A percentile compares a stretch with the other conserved stretches of the same genome.
phyloP scores from a whole-genome alignment of 768 basidiomycete species.

The Pleurotus pulmonarius region DNA sequence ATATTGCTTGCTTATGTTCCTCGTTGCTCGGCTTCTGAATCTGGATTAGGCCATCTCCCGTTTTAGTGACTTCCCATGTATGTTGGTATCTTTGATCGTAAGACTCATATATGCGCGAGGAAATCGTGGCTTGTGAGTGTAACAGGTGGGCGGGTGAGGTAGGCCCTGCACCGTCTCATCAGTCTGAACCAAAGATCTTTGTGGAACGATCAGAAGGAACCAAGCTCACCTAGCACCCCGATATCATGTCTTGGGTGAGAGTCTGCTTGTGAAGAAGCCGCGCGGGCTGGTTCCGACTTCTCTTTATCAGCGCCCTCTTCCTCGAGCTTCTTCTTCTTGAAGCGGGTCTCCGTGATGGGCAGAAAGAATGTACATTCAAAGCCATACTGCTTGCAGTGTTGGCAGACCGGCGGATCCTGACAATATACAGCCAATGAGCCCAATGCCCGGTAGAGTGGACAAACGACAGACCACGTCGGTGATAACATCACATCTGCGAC shows the following conservation, averaged over 20 bases:
- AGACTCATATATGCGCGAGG: slow-evolving; percentile 78
- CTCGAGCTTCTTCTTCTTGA: slow-evolving; percentile 92
- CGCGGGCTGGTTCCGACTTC: slow-evolving; percentile 29
- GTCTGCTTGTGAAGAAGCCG: slow-evolving; percentile 43
- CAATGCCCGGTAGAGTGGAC: background rate
- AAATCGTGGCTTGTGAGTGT: slow-evolving; percentile 86
- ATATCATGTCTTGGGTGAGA: slow-evolving; percentile 48
- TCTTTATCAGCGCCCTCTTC: slow-evolving; percentile 50
- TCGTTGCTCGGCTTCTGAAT: slow-evolving; percentile 61
- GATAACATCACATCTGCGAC: slow-evolving; percentile 77
- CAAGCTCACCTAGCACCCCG: slow-evolving; percentile 56
- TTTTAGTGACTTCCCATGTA: slow-evolving; percentile 79
- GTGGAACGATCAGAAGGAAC: slow-evolving; percentile 8
- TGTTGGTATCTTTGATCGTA: slow-evolving; percentile 90
- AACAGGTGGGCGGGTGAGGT: slow-evolving; percentile 84
- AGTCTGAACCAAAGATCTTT: slow-evolving; percentile 26
- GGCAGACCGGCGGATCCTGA: slow-evolving; percentile 74
- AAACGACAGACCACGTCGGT: slow-evolving; percentile 41
- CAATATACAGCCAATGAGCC: background rate
- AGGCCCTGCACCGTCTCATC: slow-evolving; percentile 62
- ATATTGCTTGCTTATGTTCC: slow-evolving; percentile 50
- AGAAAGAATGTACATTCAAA: slow-evolving; percentile 98
- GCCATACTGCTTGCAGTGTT: slow-evolving; percentile 91
- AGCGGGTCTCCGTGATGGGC: slow-evolving; percentile 97
- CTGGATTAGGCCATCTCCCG: slow-evolving; percentile 85